A percentile compares a stretch with the other conserved stretches of the same genome.
These are phyloP conservation scores for Termitomyces sp. DNA, from an alignment of 768 basidiomycete genomes.

Conservation along the genomic window DNA sequence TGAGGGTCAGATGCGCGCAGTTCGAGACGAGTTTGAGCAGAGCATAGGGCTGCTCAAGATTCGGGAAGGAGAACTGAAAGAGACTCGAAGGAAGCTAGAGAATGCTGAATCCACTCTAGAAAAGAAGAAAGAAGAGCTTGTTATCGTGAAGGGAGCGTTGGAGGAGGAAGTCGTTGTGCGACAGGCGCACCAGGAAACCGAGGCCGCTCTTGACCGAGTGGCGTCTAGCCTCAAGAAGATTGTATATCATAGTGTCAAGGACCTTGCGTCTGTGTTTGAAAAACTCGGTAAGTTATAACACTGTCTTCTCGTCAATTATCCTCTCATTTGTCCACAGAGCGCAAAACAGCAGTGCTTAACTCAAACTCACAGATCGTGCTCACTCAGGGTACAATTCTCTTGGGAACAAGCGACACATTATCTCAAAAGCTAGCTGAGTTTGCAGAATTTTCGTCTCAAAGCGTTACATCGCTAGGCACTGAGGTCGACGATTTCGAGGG, in stretches of 20 bases:
- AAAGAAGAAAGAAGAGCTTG: conserved; percentile 52
- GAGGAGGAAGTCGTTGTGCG: conserved; percentile 79
- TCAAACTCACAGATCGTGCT: conserved; percentile 63
- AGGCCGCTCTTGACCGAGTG: conserved; percentile 62
- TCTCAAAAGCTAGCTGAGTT: conserved; percentile 58
- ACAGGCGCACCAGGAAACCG: conserved; percentile 72
- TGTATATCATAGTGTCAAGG: conserved; percentile 60
- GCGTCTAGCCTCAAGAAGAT: conserved; percentile 64
- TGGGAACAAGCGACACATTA: conserved; percentile 46
- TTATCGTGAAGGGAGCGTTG: conserved; percentile 48
- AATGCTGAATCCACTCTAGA: conserved; percentile 47
- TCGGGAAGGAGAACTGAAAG: conserved; percentile 70
- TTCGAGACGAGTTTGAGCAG: conserved; percentile 90
- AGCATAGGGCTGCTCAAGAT: conserved; percentile 72
- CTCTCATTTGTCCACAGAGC: conserved; percentile 40
- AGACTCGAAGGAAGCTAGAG: conserved; percentile 50
- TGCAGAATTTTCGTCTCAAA: conserved; percentile 47
- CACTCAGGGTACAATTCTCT: conserved; percentile 54
- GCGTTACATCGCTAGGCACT: conserved; percentile 43
- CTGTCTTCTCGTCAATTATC: conserved; percentile 6
- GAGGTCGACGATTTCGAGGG: conserved; percentile 53
- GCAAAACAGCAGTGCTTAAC: conserved; percentile 58
- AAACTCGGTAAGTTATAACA: conserved; percentile 64
- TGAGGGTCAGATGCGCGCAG: conserved; percentile 73
- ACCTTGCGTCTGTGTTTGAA: conserved; percentile 66